Conservation (phyloP, 257 asterid genomes). For the Misopates orontium region DNA sequence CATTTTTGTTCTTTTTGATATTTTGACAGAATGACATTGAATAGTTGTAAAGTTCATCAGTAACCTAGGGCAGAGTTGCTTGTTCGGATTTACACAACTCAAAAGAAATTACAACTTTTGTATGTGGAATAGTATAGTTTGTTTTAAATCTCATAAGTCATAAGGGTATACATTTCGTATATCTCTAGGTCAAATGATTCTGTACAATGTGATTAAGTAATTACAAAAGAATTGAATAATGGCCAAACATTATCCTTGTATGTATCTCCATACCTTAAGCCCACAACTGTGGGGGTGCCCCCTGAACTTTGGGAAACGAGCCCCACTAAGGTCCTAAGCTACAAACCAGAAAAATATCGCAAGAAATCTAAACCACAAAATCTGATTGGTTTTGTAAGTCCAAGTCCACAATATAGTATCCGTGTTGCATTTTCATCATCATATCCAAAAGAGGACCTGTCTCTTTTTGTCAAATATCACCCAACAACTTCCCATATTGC, state of each 20-base stretch:
- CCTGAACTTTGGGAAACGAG: constrained; percentile 9
- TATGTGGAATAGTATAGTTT: too few relatives aligned
- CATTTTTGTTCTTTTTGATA: too few relatives aligned
- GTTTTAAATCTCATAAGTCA: too few relatives aligned
- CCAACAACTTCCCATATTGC: constrained; percentile 25
- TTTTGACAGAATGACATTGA: too few relatives aligned
- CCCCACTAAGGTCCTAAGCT: constrained; percentile 15
- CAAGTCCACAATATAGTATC: constrained; percentile 54
- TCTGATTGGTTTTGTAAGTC: constrained; percentile 56
- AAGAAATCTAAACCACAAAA: constrained; percentile 59
- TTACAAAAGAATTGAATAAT: too few relatives aligned
- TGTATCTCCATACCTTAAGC: constrained; percentile 27
- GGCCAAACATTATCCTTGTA: constrained; percentile 24
- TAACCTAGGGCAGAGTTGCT: too few relatives aligned
- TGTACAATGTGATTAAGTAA: too few relatives aligned
- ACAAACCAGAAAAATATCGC: constrained; percentile 22
- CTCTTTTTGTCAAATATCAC: constrained; percentile 24
- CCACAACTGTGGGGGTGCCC: constrained; percentile 28
- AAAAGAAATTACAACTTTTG: too few relatives aligned
- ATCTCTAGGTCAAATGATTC: too few relatives aligned
- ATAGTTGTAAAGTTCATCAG: too few relatives aligned
- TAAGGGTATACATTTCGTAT: too few relatives aligned
- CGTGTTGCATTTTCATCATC: constrained; percentile 33
- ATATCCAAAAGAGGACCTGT: constrained; percentile 33
- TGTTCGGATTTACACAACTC: too few relatives aligned